phyloP scores from a whole-genome alignment of 2,329 filamentous ascomycete species.

The Dactylella cylindrospora region DNA sequence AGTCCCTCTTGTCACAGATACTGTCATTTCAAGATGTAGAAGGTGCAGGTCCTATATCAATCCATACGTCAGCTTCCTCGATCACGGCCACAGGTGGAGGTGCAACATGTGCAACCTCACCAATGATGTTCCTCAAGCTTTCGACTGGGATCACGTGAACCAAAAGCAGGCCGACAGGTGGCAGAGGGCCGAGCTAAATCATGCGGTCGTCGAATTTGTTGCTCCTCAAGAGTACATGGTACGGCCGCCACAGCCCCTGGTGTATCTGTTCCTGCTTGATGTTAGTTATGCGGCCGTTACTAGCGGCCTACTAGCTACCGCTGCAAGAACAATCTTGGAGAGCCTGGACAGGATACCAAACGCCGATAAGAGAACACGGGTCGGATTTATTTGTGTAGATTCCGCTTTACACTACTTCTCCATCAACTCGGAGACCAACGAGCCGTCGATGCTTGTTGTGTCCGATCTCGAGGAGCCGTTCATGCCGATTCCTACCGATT shows the following conservation, averaged over 20 bases:
- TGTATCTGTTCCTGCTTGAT: constrained; percentile 93
- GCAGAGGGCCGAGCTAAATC: constrained; percentile 88
- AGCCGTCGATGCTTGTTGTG: constrained; percentile 88
- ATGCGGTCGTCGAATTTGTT: constrained; percentile 95
- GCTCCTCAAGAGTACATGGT: constrained; percentile 99
- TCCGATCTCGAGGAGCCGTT: constrained; percentile 96
- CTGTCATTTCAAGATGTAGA: constrained; percentile 94
- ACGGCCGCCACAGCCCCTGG: constrained; percentile 87
- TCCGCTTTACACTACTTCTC: constrained; percentile 95
- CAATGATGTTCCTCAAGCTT: constrained; percentile 98
- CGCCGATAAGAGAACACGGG: constrained; percentile 83
- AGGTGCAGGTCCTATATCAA: constrained; percentile 98
- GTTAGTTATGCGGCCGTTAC: constrained; percentile 89
- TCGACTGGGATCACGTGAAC: constrained; percentile 92
- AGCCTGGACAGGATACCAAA: constrained; percentile 98
- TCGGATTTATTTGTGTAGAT: constrained; percentile 95
- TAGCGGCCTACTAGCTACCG: constrained; percentile 86
- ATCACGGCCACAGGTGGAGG: constrained; percentile 95
- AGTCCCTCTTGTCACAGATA: constrained; percentile 89
- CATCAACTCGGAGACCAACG: constrained; percentile 82
- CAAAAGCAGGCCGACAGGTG: constrained; percentile 91
- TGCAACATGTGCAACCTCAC: constrained; percentile 99
- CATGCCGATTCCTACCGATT: constrained; percentile 85
- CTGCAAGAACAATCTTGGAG: constrained; percentile 88
- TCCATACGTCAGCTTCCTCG: constrained; percentile 91